Evolutionary conservation across 768 basidiomycete genomes (phyloP).

Genomic region (Gelatoporia subvermispora): DNA sequence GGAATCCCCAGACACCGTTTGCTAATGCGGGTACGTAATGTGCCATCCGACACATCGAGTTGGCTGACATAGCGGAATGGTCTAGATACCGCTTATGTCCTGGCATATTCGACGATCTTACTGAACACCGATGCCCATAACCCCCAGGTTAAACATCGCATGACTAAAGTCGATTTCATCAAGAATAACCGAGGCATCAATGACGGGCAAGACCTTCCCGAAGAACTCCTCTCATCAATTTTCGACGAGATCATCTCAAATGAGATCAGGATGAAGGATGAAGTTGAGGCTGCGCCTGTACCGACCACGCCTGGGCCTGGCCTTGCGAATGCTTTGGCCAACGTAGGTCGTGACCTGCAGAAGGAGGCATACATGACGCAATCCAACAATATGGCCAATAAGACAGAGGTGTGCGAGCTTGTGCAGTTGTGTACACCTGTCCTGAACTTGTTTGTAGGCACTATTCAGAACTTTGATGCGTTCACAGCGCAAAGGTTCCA

Average conservation of each 20-base stretch:
- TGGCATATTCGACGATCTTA: constrained; percentile 93
- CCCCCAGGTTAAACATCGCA: constrained; percentile 89
- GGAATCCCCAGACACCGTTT: constrained; percentile 79
- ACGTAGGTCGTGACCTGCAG: constrained; percentile 91
- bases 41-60: background rate
- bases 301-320: constrained; percentile 53
- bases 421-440: background rate
- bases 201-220: constrained; percentile 82
- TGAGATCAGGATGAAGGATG: constrained; percentile 99
- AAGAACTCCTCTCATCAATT: constrained; percentile 71
- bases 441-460: constrained; percentile 43
- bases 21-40: constrained; percentile 80
- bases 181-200: constrained; percentile 98
- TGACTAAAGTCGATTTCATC: constrained; percentile 88
- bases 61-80: background rate
- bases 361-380: constrained; percentile 94
- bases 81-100: constrained; percentile 86
- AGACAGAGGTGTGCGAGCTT: constrained; percentile 71
- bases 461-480: constrained; percentile 91
- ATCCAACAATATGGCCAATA: constrained; percentile 93
- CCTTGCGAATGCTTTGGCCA: constrained; percentile 75
- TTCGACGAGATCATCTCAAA: constrained; percentile 89
- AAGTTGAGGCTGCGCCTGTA: constrained; percentile 62
- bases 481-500: constrained; percentile 81
- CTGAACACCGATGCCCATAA: constrained; percentile 97